Base-by-base conservation (phyloP, 179 eudicot species). In the Carnegiea gigantea region DNA sequence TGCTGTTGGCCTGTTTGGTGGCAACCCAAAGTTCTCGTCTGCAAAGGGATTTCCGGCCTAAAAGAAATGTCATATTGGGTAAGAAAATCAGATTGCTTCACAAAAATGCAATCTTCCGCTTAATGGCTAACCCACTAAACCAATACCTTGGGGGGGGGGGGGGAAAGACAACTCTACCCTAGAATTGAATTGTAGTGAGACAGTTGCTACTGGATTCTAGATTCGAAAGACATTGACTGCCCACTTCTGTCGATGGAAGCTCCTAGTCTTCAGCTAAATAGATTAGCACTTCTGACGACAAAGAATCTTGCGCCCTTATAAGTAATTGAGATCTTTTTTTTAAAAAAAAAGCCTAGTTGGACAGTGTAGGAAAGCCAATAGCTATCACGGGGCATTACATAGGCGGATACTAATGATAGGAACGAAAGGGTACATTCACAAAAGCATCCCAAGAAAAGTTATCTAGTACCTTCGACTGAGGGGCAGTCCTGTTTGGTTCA, bases 21-120 rank as follows among this genome's bases (percentile, higher is more conserved):
- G 75, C 17, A 57, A 53, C 54, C 9, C 36, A 14, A 60, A 15
- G 62, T 79, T 71, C 62, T 81, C 79, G 38, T 86, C 89, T 26
- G 73, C 54, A 62, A 86, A 85, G 24, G 86, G 86, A 76, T 86
- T 78, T 48, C 88, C 90, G 20, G 74, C 86, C 98, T 92, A 94
- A 81, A 77, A 46, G 53, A 67, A 36, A 24, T 13, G n/a, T 46
- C 28, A 12, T 28, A 54, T 53, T 33, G 62, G 49, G 49, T 17
- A 46, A 78, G 80, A 73, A 48, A 70, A 30, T 36, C 46, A 36
- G 6, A 65, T 62, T 26, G 36, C 12, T 67, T 67, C 38, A 28
- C 40, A 28, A 28, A 65, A 67, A 67, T 11, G 8, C 38, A 62
- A 23, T 62, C 28, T 57, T 57, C 62, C 1, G 62, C 62, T 0